Evolutionary conservation across 148 eudicot species (phyloP).

Genomic region (Rhododendron vialii): DNA sequence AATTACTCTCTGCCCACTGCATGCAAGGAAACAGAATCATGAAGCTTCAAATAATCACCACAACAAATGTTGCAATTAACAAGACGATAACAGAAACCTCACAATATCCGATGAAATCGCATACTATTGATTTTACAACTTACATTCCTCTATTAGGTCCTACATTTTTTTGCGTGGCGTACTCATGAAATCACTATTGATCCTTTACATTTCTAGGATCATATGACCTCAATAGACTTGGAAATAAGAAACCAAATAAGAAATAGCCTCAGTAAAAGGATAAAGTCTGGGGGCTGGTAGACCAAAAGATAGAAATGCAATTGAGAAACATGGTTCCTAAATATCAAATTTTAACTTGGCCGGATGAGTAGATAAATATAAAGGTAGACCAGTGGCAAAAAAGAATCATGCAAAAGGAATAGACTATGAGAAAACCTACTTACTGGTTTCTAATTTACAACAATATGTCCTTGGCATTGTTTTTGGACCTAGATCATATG

Average conservation of each 20-base stretch:
- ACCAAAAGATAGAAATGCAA: background rate
- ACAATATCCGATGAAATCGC: background rate
- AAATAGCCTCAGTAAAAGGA: background rate
- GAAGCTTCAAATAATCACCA: background rate
- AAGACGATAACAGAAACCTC: background rate
- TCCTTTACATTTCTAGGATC: background rate
- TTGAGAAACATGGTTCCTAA: background rate
- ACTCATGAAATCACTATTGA: background rate
- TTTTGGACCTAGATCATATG: background rate
- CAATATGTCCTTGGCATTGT: background rate
- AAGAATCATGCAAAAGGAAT: background rate
- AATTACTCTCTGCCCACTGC: slow-evolving; percentile 90
- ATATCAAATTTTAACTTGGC: background rate
- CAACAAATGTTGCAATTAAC: background rate
- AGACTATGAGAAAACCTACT: background rate
- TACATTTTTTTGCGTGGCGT: background rate
- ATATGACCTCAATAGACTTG: background rate
- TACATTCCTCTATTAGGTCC: background rate
- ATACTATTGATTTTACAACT: background rate
- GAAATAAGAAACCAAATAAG: background rate
- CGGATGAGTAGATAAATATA: background rate
- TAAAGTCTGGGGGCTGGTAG: background rate
- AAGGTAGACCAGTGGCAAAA: background rate
- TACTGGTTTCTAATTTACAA: background rate
- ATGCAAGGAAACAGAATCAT: slow-evolving; percentile 21